Base-by-base conservation (phyloP, 2,329 filamentous ascomycete species). In the Arthrobotrys conoides region DNA sequence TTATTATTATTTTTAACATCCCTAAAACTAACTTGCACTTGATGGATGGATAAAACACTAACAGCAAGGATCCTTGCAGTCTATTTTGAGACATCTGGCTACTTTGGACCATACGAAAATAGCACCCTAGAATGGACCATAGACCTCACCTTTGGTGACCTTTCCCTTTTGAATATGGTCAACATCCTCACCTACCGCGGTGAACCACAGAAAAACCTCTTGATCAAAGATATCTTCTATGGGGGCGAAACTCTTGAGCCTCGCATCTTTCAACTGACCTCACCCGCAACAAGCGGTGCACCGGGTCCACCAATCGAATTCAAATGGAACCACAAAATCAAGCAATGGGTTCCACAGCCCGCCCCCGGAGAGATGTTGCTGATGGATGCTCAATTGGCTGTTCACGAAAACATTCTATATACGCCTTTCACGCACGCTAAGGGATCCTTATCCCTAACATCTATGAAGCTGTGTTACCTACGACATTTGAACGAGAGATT, bases 131-230 rank as follows among this genome's bases (percentile, higher is more conserved):
- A 65, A n/a, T 71, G 68, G 68, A 64, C n/a, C 16, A 48, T 71
- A 14, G 68, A 71, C 36, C 59, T 71, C 33, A 30, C 9, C 2
- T 65, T 65, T 14, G 57, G 68, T 2, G 68, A 65, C 5, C 59
- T 71, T 12, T 71, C 68, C 9, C 24, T 71, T 46, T 36, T 71
- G n/a, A 71, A 65, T 36, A 71, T 71, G 57, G 48, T 71, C 20
- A 71, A 38, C 20, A 14, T 71, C 1, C 33, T 71, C 20, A 36
- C 44, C 18, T 71, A 65, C 57, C 57, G 68, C 10, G 48, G 53
- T 10, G 68, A 71, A 27, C 36, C 27, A n/a, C 68, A 71, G 64
- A 18, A 22, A 1, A 65, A 20, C 14, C 57, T 71, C 5, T 46
- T 64, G 1, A 44, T 71, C 5, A 71, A 71, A 22, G 57, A 71